These are phyloP conservation scores for Glebionis coronaria DNA, from an alignment of 129 eudicot species.

Conservation along the genomic window DNA sequence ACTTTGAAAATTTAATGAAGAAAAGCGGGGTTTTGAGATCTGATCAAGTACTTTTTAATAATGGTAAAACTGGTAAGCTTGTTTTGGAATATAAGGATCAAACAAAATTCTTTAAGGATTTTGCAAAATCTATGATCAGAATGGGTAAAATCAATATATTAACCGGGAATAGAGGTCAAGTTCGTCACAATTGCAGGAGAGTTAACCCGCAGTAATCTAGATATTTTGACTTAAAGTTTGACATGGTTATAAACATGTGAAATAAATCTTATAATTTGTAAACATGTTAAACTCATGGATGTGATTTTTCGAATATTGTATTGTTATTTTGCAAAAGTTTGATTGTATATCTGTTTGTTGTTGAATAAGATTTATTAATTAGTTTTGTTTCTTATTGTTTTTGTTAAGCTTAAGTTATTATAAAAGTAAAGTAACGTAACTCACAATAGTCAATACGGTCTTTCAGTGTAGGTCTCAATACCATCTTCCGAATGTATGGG, in stretches of 20 bases:
- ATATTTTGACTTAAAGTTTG: background rate
- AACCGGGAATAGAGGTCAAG: slow-evolving; percentile 27
- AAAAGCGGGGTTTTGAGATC: slow-evolving; percentile 27
- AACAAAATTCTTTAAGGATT: slow-evolving; percentile 20
- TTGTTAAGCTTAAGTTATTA: too few species aligned
- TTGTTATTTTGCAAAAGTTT: too few species aligned
- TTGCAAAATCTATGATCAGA: slow-evolving; percentile 37
- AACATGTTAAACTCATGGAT: too few species aligned
- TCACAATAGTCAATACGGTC: too few species aligned
- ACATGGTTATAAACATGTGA: background rate
- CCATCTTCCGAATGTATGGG: too few species aligned
- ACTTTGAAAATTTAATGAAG: background rate
- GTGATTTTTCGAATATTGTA: too few species aligned
- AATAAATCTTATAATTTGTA: too few species aligned
- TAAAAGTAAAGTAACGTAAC: too few species aligned
- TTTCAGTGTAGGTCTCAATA: too few species aligned
- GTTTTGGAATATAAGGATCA: slow-evolving; percentile 18
- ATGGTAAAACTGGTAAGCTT: slow-evolving; percentile 22
- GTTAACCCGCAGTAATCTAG: background rate
- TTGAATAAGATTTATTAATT: too few species aligned
- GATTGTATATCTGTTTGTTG: too few species aligned
- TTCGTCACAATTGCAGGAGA: slow-evolving; percentile 8
- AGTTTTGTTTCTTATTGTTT: too few species aligned
- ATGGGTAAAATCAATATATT: slow-evolving; percentile 33
- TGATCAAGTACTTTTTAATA: slow-evolving; percentile 3